Percentiles rank a stretch among this genome's conserved stretches.
These are phyloP conservation scores for Candida namnaoensis DNA, from an alignment of 805 yeast genomes.

Conservation along the genomic window DNA sequence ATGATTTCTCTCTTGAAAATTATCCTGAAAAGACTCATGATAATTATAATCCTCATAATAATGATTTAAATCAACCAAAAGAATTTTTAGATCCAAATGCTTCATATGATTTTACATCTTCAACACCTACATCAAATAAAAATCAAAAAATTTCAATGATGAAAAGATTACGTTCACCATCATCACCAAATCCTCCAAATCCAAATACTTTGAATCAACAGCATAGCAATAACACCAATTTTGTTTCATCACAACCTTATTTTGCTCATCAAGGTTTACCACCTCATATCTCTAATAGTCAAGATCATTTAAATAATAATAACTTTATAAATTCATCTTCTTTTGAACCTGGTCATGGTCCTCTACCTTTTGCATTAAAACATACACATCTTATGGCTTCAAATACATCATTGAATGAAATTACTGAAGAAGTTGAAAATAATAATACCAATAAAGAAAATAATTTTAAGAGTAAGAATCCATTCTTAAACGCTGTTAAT, in stretches of 20 bases:
- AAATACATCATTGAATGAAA: conserved; percentile 23
- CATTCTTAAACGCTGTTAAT: too few relatives aligned
- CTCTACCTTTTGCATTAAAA: conserved; percentile 21
- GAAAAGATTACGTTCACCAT: conserved; percentile 25
- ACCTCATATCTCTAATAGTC: conserved; percentile 32
- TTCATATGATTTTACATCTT: conserved; percentile 3
- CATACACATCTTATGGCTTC: conserved; percentile 10
- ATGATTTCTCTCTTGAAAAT: conserved; percentile 5
- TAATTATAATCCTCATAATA: not conserved
- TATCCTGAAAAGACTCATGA: conserved; percentile 4
- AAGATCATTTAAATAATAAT: conserved; percentile 5
- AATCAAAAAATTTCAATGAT: too few relatives aligned
- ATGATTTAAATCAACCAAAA: conserved; percentile 2
- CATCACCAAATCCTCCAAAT: conserved; percentile 20
- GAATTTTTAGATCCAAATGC: conserved; percentile 1
- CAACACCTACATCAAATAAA: conserved; percentile 10
- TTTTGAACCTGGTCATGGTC: conserved; percentile 14
- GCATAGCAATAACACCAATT: not conserved
- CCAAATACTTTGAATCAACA: not conserved
- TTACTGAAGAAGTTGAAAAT: conserved; percentile 22
- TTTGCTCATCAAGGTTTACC: conserved; percentile 54
- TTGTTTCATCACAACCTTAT: conserved; percentile 33
- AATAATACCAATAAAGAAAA: conserved; percentile 4
- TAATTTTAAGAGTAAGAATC: too few relatives aligned
- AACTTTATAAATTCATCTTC: conserved; percentile 4